A percentile compares a stretch with the other conserved stretches of the same genome.
These are phyloP conservation scores for Cladosporium austrohemisphaericum DNA, from an alignment of 2,329 filamentous ascomycete genomes.

Conservation along the genomic window DNA sequence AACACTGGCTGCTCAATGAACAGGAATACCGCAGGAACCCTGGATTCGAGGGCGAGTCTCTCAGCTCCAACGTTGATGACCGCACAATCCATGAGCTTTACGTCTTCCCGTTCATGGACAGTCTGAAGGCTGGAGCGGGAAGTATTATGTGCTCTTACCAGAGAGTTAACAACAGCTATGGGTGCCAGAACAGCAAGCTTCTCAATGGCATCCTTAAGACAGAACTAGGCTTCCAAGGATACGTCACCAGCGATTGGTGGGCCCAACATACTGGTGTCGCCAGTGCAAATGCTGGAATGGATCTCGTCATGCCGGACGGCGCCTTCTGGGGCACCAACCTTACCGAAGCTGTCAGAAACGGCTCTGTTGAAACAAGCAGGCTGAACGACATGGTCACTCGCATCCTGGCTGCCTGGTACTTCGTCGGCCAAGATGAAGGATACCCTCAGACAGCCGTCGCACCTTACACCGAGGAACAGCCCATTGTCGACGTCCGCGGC, in stretches of 20 bases:
- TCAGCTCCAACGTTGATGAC: slow-evolving; percentile 30
- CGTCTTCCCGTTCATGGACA: slow-evolving; percentile 23
- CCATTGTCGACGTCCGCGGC: slow-evolving; percentile 57
- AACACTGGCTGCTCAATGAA: slow-evolving; percentile 13
- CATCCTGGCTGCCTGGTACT: slow-evolving; percentile 52
- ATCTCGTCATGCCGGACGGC: slow-evolving; percentile 60
- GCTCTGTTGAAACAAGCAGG: slow-evolving; percentile 50
- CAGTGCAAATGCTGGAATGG: slow-evolving; percentile 58
- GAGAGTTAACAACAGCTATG: slow-evolving; percentile 62
- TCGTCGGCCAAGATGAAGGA: slow-evolving; percentile 52
- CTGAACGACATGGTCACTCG: slow-evolving; percentile 57
- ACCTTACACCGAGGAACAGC: slow-evolving; percentile 20
- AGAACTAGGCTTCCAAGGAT: slow-evolving; percentile 68
- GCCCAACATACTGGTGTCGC: slow-evolving; percentile 58
- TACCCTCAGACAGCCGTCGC: slow-evolving; percentile 22
- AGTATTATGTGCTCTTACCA: slow-evolving; percentile 31
- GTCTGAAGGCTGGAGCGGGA: slow-evolving; percentile 20
- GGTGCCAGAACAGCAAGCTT: slow-evolving; percentile 59
- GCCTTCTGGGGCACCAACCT: slow-evolving; percentile 34
- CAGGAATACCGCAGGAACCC: slow-evolving; percentile 11
- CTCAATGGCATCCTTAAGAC: slow-evolving; percentile 67
- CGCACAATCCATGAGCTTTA: slow-evolving; percentile 26
- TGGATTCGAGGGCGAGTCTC: slow-evolving; percentile 14
- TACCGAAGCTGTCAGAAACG: slow-evolving; percentile 52
- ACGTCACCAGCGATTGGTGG: slow-evolving; percentile 62